phyloP scores from a whole-genome alignment of 2,329 filamentous ascomycete genomes.

The Macrophomina pseudophaseolina region DNA sequence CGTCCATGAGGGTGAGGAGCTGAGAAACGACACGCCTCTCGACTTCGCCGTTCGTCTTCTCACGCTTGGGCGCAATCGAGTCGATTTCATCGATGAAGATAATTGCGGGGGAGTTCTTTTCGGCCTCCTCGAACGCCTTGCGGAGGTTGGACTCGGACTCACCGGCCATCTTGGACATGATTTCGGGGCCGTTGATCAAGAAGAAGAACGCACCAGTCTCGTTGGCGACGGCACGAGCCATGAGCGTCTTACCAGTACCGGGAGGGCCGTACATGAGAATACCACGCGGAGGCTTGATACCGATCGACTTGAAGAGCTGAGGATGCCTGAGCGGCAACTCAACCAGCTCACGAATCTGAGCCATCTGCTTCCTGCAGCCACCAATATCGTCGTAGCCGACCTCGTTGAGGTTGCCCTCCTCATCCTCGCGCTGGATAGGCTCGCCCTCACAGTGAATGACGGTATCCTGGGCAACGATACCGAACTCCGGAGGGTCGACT shows the following conservation, averaged over 20 bases:
- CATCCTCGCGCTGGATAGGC: conserved; percentile 95
- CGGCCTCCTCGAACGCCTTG: conserved; percentile 99
- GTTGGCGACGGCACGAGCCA: conserved; percentile 98
- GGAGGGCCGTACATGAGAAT: conserved; percentile 93
- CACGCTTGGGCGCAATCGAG: conserved; percentile 98
- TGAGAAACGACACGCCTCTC: conserved; percentile 98
- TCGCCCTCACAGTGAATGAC: conserved; percentile 99
- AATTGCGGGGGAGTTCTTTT: conserved; percentile 99
- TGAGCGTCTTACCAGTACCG: conserved; percentile 98
- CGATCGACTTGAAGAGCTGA: conserved; percentile 99
- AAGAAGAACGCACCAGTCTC: conserved; percentile 99
- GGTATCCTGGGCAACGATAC: conserved; percentile 97
- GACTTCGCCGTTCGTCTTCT: conserved; percentile 99
- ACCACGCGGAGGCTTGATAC: conserved; percentile 98
- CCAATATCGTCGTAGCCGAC: conserved; percentile 99
- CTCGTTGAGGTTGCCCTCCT: conserved; percentile 99
- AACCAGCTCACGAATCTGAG: conserved; percentile 97
- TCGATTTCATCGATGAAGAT: conserved; percentile 99
- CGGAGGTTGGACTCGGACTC: conserved; percentile 98
- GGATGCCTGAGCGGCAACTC: conserved; percentile 96
- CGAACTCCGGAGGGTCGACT: conserved; percentile 97
- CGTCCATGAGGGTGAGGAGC: conserved; percentile 96
- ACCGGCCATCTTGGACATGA: conserved; percentile 99
- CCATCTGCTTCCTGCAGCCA: conserved; percentile 99
- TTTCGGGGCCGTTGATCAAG: conserved; percentile 98